phyloP scores from a whole-genome alignment of 2,329 filamentous ascomycete genomes.

The Microdochium bolleyi region DNA sequence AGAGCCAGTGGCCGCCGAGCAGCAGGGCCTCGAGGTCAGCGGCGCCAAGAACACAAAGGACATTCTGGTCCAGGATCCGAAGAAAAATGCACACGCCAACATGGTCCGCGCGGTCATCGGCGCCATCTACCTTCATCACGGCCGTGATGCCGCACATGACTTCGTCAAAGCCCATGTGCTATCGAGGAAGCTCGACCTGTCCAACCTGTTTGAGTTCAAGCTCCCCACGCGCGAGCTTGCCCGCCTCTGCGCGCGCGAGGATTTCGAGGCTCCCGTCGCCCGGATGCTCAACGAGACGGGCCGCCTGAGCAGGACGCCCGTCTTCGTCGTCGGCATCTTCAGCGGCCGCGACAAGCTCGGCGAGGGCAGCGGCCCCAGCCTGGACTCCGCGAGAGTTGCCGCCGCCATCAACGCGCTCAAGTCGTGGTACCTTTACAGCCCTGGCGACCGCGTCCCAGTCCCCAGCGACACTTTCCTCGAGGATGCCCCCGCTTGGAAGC shows the following conservation, averaged over 20 bases:
- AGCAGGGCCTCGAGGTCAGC: slow-evolving; percentile 11
- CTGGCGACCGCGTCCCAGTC: slow-evolving; percentile 53
- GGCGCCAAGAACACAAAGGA: slow-evolving; percentile 12
- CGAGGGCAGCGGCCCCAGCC: slow-evolving; percentile 73
- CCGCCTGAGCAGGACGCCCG: slow-evolving; percentile 72
- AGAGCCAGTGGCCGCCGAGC: slow-evolving; percentile 7
- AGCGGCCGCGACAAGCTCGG: slow-evolving; percentile 86
- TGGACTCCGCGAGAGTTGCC: slow-evolving; percentile 69
- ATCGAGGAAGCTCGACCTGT: slow-evolving; percentile 67
- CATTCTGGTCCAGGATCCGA: slow-evolving; percentile 10
- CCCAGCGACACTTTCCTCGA: slow-evolving; percentile 63
- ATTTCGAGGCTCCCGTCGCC: slow-evolving; percentile 81
- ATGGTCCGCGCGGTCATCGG: slow-evolving; percentile 82
- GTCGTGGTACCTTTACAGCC: slow-evolving; percentile 94
- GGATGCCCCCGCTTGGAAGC: slow-evolving; percentile 55
- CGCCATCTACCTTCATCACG: slow-evolving; percentile 77
- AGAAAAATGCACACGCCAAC: slow-evolving; percentile 50
- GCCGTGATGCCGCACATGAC: slow-evolving; percentile 66
- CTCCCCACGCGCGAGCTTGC: slow-evolving; percentile 78
- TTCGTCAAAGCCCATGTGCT: slow-evolving; percentile 84
- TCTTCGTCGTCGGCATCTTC: slow-evolving; percentile 91
- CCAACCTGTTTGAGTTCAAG: slow-evolving; percentile 74
- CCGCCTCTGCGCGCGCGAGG: slow-evolving; percentile 77
- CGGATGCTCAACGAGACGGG: slow-evolving; percentile 88
- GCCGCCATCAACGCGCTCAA: slow-evolving; percentile 83